Base-by-base conservation (phyloP, 306 rosid genomes). In the Cucurbita moschata region DNA sequence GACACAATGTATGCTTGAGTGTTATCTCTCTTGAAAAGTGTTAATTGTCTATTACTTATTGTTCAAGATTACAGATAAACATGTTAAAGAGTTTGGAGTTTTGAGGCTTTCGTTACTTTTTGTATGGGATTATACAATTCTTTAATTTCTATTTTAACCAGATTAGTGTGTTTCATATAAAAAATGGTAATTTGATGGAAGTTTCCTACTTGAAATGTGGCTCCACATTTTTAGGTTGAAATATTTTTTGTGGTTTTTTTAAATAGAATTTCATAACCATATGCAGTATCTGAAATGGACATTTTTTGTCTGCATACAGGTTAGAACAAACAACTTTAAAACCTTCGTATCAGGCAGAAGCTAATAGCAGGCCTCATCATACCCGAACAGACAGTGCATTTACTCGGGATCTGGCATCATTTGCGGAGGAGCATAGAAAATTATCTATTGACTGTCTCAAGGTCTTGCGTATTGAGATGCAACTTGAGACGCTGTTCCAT, bases 381-480 rank as follows among this genome's bases (percentile, higher is more conserved):
- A 79, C 70, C 76, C 87, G 55, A 81, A 68, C 88, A 42, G 84
- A 82, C 43, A 82, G 89, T 81, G 82, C 82, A 59, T 85, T 93
- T 77, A 51, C 90, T 69, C 86, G 85, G 82, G 93, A 80, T 71
- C 82, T 95, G 78, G 83, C 82, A 72, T 89, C 99, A 72, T 95
- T 91, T 87, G 92, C 92, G 62, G 91, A 88, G 59, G 99, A 95
- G 84, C 91, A 95, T 75, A 91, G 93, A 85, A 95, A 84, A 83
- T 82, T 95, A 78, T 94, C 99, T 63, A 79, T 95, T 61, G 99
- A 95, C 79, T 95, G 99, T 83, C 92, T 95, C 19, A 95, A 95
- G 83, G 96, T 95, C 72, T 84, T 95, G 83, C 97, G 96, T 19
- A 64, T 89, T 70, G 99, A 95, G 87, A 95, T 95, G 99, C 97